Base-by-base conservation (phyloP, 2,329 filamentous ascomycete genomes). In the Amylocarpus encephaloides region DNA sequence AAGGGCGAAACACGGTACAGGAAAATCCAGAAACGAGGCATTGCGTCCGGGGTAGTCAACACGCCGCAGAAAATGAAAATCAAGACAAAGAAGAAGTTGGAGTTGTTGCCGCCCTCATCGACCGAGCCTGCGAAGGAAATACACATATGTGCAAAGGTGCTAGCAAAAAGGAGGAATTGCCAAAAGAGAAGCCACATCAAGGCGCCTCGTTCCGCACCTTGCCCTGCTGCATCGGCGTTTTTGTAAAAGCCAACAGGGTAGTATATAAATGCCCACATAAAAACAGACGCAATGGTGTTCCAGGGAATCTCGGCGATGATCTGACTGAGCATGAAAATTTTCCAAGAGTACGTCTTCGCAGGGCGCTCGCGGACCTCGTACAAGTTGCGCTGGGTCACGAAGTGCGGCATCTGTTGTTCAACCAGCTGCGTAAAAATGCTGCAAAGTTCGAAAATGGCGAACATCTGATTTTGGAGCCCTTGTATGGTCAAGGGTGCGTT, bases 281-380 rank as follows among this genome's bases (percentile, higher is more conserved):
- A 70, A 19, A 83, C 75, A 1, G 81, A 79, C 75, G 86, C 84
- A 41, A 92, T 68, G 30, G 53, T 53, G 65, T 93, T 88, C 82
- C 86, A 95, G 0, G 88, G 88, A 3, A 95, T 72, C 67, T 95
- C 90, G 52, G 89, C 86, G 33, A 89, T 70, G 57, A 94, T 86
- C 34, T 86, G 80, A 53, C 85, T 86, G 0, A 83, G 64, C 62
- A 86, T 75, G 12, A 85, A 68, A 34, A 83, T 69, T 50, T 85
- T 70, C 71, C 82, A 86, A 3, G 78, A 82, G 68, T 91, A 92
- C 34, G 88, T 88, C 66, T 88, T 88, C n/a, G 83, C 79, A 16
- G 79, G 86, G 45, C 81, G 77, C 65, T 92, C 87, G 11, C 87
- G 77, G 2, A 77, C 79, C 63, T 83, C 70, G 68, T 86, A 91